Conservation (phyloP, 1,139 yeast species). For the Zygotorulaspora mrakii region DNA sequence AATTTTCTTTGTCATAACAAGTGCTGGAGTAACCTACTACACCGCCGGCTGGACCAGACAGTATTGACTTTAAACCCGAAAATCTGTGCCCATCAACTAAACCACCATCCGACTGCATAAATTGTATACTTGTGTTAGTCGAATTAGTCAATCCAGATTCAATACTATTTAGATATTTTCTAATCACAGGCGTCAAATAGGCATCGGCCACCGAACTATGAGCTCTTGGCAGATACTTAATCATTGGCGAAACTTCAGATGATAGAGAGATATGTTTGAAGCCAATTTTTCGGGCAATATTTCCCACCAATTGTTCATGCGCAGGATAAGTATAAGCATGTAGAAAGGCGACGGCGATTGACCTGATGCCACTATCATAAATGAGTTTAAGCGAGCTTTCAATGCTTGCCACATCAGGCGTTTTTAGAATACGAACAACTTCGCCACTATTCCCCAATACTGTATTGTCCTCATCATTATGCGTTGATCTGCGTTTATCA, state of each 20-base stretch:
- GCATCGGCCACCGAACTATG: constrained; percentile 76
- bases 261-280: constrained; percentile 63
- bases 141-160: constrained; percentile 58
- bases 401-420: constrained; percentile 45
- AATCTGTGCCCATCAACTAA: constrained; percentile 47
- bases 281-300: constrained; percentile 56
- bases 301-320: constrained; percentile 58
- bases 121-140: constrained; percentile 41
- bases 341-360: constrained; percentile 63
- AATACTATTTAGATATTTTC: constrained; percentile 57
- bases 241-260: constrained; percentile 66
- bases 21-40: constrained; percentile 56
- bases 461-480: constrained; percentile 31
- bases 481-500: constrained; percentile 32
- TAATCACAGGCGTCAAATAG: constrained; percentile 69
- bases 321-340: constrained; percentile 68
- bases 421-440: constrained; percentile 50
- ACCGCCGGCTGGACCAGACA: constrained; percentile 65
- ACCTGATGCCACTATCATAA: constrained; percentile 53
- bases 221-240: constrained; percentile 66
- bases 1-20: constrained; percentile 43
- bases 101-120: constrained; percentile 64
- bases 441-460: constrained; percentile 64
- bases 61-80: constrained; percentile 50
- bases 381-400: constrained; percentile 42